Percentiles rank a stretch among this genome's conserved stretches.
These are phyloP conservation scores for Macrocystidia cucumis DNA, from an alignment of 1,284 basidiomycete genomes.

Conservation along the genomic window DNA sequence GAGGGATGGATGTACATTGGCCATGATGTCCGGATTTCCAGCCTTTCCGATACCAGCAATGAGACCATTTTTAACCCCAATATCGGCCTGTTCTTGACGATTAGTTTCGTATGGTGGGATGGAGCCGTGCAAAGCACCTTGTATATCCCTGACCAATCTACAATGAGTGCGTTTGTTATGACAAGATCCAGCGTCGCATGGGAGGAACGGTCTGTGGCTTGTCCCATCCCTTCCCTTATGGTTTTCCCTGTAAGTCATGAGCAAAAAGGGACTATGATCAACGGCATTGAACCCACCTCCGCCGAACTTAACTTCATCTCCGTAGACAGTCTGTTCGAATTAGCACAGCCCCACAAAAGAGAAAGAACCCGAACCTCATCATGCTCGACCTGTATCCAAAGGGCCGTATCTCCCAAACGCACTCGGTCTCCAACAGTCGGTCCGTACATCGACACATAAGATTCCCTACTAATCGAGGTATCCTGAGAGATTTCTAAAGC, in stretches of 20 bases:
- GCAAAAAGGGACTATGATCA: constrained; percentile 2
- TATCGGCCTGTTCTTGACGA: constrained; percentile 71
- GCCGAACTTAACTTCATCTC: constrained; percentile 98
- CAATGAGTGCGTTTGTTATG: constrained; percentile 90
- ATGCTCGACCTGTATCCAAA: constrained; percentile 92
- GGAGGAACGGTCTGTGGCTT: constrained; percentile 71
- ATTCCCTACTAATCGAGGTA: constrained; percentile 50
- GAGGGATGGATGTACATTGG: constrained; percentile 68
- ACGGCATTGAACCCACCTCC: constrained; percentile 50
- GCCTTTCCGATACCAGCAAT: constrained; percentile 94
- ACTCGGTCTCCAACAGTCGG: constrained; percentile 91
- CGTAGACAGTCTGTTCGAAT: constrained; percentile 61
- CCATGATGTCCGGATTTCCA: constrained; percentile 95
- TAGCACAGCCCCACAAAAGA: not conserved
- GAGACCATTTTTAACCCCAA: constrained; percentile 82
- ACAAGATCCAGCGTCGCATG: constrained; percentile 80
- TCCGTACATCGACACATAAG: constrained; percentile 90
- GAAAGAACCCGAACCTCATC: constrained; percentile 58
- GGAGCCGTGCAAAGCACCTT: constrained; percentile 58
- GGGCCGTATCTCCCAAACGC: constrained; percentile 80
- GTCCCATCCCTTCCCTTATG: constrained; percentile 96
- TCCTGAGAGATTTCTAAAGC: constrained; percentile 39
- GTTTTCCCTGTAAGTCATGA: constrained; percentile 59
- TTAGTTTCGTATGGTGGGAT: not conserved
- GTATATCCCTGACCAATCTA: constrained; percentile 95